These are phyloP conservation scores for Lizonia empirigonia DNA, from an alignment of 2,329 filamentous ascomycete genomes.

Conservation along the genomic window DNA sequence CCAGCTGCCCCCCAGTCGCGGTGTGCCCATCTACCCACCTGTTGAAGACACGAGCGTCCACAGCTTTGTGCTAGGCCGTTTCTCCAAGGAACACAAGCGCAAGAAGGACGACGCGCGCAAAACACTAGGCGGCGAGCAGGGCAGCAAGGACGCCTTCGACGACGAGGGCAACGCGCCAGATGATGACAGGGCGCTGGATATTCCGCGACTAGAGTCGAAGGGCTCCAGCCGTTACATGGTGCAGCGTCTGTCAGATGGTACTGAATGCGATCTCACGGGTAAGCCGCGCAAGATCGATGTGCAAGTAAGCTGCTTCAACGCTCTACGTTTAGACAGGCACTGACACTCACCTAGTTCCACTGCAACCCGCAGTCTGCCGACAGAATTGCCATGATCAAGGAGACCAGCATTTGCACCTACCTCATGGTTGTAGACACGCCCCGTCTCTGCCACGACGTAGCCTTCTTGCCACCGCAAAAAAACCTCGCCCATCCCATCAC, in stretches of 20 bases:
- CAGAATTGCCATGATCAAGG: conserved; percentile 90
- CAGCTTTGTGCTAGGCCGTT: conserved; percentile 77
- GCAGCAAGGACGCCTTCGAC: conserved; percentile 36
- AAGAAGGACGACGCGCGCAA: conserved; percentile 33
- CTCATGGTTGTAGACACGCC: conserved; percentile 93
- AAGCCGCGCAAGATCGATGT: conserved; percentile 83
- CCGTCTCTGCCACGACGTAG: conserved; percentile 82
- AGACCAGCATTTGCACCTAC: conserved; percentile 88
- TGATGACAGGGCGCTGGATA: conserved; percentile 33
- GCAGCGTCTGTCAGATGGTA: conserved; percentile 79
- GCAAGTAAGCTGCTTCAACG: conserved; percentile 54
- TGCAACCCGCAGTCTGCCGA: conserved; percentile 78
- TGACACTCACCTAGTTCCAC: conserved; percentile 58
- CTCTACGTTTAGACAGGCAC: conserved; percentile 5
- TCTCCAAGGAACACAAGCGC: conserved; percentile 39
- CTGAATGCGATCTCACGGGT: conserved; percentile 83
- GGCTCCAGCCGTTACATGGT: conserved; percentile 86
- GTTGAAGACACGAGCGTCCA: conserved; percentile 76
- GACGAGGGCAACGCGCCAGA: conserved; percentile 36
- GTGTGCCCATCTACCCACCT: conserved; percentile 71
- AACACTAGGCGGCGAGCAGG: conserved; percentile 33
- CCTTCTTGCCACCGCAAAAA: conserved; percentile 81
- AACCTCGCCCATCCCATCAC: conserved; percentile 76
- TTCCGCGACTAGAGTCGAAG: conserved; percentile 76
- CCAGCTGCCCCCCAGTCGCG: conserved; percentile 72